Evolutionary conservation across 257 asterid genomes (phyloP).

Genomic region (Salvia hispanica): DNA sequence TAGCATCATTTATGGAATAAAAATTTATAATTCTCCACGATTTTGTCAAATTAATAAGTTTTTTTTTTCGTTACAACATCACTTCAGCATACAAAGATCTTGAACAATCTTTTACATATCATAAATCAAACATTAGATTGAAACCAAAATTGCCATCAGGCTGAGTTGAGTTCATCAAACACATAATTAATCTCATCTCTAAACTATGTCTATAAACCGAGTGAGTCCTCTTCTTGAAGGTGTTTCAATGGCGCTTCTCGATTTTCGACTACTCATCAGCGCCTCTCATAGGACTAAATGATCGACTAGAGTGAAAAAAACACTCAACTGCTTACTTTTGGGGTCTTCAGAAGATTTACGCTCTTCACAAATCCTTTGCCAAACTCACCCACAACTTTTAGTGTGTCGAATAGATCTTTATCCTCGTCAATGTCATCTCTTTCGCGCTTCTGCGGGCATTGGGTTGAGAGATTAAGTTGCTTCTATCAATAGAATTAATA

Average conservation of each 20-base stretch:
- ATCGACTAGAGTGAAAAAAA: too few relatives aligned
- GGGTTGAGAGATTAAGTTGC: conserved; percentile 1
- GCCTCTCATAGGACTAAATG: too few relatives aligned
- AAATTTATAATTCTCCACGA: too few relatives aligned
- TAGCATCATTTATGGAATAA: too few relatives aligned
- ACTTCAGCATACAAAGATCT: neutral
- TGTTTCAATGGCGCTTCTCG: neutral
- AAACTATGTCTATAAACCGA: neutral
- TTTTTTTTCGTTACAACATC: neutral
- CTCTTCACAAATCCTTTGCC: conserved; percentile 92
- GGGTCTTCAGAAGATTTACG: conserved; percentile 70
- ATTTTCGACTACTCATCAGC: neutral
- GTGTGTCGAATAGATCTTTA: conserved; percentile 42
- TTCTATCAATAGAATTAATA: too few relatives aligned
- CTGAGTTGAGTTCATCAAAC: neutral
- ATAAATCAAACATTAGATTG: neutral
- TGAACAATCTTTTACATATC: neutral
- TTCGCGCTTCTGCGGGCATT: conserved; percentile 71
- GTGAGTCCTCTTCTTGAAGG: neutral
- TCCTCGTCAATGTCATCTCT: conserved; percentile 51
- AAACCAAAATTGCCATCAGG: neutral
- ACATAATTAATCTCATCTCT: neutral
- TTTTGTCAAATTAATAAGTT: too few relatives aligned
- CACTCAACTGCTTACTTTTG: conserved; percentile 46
- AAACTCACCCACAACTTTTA: conserved; percentile 67